These are phyloP conservation scores for Pythium coloratum DNA, from an alignment of 352 stramenopile species.

Conservation along the genomic window DNA sequence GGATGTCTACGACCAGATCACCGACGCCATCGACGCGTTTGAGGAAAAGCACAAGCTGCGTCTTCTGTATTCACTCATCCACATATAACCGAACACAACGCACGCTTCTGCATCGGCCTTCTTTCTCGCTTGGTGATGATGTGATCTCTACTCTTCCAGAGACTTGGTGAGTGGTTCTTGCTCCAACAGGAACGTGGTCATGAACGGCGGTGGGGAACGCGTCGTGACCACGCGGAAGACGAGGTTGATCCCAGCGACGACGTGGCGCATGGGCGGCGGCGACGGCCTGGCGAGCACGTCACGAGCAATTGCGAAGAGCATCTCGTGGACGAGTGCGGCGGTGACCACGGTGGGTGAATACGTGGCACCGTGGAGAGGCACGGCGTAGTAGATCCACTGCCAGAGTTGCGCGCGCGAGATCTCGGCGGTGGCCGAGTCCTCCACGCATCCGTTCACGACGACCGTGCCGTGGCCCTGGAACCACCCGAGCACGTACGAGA, in stretches of 20 bases:
- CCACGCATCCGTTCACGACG: constrained; percentile 91
- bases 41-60: constrained; percentile 60
- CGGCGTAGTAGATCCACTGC: constrained; percentile 72
- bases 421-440: constrained; percentile 94
- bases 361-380: constrained; percentile 33
- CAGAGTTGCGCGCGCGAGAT: constrained; percentile 94
- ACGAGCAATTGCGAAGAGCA: constrained; percentile 41
- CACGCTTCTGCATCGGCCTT: background rate
- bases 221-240: constrained; percentile 63
- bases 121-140: too few relatives aligned
- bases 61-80: constrained; percentile 62
- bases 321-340: constrained; percentile 46
- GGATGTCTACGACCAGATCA: constrained; percentile 49
- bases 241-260: constrained; percentile 53
- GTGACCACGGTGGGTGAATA: constrained; percentile 29
- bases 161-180: constrained; percentile 50
- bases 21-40: constrained; percentile 56
- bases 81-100: constrained; percentile 39
- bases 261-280: constrained; percentile 29
- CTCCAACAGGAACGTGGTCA: constrained; percentile 73
- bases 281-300: constrained; percentile 28
- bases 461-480: constrained; percentile 88
- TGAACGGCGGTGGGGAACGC: constrained; percentile 53
- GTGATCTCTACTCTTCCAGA: constrained; percentile 28
- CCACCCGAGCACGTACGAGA: constrained; percentile 92